Conservation (phyloP, 805 yeast genomes). For the Limtongozyma cylindracea region DNA sequence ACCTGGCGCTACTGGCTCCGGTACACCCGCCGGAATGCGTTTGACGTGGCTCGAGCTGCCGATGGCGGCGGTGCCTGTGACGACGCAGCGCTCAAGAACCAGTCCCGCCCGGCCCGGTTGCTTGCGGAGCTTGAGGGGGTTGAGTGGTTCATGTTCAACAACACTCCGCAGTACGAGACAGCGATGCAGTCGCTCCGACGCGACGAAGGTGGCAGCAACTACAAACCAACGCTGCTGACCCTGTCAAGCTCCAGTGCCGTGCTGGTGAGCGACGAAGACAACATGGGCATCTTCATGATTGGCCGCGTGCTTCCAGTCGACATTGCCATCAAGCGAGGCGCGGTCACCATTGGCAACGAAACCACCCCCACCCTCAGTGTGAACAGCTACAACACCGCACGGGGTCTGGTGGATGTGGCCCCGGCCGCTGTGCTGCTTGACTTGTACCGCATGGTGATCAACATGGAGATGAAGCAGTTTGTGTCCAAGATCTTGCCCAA, state of each 20-base stretch:
- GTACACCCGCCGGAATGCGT: slow-evolving; percentile 14
- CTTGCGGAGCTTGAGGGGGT: slow-evolving; percentile 43
- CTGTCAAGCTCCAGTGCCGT: no score
- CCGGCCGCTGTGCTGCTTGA: slow-evolving; percentile 24
- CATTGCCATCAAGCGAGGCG: slow-evolving; percentile 32
- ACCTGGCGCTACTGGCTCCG: slow-evolving; percentile 86
- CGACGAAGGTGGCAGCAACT: no score
- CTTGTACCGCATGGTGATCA: slow-evolving; percentile 18
- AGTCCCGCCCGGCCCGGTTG: slow-evolving; percentile 26
- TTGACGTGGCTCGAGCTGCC: slow-evolving; percentile 5
- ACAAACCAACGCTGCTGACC: no score
- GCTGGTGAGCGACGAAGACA: no score
- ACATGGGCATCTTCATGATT: not conserved
- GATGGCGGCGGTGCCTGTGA: slow-evolving; percentile 2
- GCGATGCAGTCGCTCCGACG: slow-evolving; percentile 14
- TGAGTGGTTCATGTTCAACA: slow-evolving; percentile 65
- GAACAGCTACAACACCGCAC: slow-evolving; percentile 25
- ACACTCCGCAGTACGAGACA: slow-evolving; percentile 52
- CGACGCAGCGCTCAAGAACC: slow-evolving; percentile 3
- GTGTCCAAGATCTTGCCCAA: slow-evolving; percentile 33
- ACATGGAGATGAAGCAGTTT: slow-evolving; percentile 22
- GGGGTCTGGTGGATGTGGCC: slow-evolving; percentile 31
- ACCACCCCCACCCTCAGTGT: slow-evolving; percentile 53
- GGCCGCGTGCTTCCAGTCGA: slow-evolving; percentile 23
- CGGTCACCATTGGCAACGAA: slow-evolving; percentile 58